Percentiles rank a stretch among this genome's conserved stretches.
Conservation (phyloP, 148 eudicot species). For the Rhododendron williamsianum region DNA sequence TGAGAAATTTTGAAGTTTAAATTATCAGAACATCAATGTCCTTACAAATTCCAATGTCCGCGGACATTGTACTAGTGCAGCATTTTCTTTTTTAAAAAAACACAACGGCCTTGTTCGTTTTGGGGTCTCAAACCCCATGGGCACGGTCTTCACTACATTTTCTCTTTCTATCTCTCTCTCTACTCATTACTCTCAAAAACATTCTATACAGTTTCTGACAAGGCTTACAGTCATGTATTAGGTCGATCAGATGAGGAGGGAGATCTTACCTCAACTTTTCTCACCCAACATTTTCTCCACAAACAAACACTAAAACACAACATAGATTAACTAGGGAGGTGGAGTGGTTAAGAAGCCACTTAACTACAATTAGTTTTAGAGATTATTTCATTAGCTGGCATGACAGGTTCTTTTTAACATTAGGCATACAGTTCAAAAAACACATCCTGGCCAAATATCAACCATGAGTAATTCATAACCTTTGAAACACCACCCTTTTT, state of each 20-base stretch:
- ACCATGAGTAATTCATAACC: too few relatives aligned
- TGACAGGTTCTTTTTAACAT: not conserved
- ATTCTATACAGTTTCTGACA: not conserved
- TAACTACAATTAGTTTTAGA: not conserved
- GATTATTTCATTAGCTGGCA: not conserved
- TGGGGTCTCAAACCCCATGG: too few relatives aligned
- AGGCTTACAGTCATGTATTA: not conserved
- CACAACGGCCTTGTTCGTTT: too few relatives aligned
- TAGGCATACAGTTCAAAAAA: not conserved
- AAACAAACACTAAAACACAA: not conserved
- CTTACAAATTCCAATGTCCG: not conserved
- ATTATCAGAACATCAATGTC: too few relatives aligned
- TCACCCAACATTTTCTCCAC: not conserved
- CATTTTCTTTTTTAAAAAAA: not conserved
- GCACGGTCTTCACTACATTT: not conserved
- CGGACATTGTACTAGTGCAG: not conserved
- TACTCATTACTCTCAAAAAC: not conserved
- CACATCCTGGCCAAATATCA: too few relatives aligned
- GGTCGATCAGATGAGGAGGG: not conserved
- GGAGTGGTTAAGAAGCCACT: slow-evolving; percentile 4
- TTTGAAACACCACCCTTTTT: too few relatives aligned
- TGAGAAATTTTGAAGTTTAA: not conserved
- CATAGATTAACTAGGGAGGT: not conserved
- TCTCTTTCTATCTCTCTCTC: too few relatives aligned
- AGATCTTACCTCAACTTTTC: not conserved